These are phyloP conservation scores for Alisma plantagoaquatica DNA, from an alignment of 106 monocot species.

Conservation along the genomic window DNA sequence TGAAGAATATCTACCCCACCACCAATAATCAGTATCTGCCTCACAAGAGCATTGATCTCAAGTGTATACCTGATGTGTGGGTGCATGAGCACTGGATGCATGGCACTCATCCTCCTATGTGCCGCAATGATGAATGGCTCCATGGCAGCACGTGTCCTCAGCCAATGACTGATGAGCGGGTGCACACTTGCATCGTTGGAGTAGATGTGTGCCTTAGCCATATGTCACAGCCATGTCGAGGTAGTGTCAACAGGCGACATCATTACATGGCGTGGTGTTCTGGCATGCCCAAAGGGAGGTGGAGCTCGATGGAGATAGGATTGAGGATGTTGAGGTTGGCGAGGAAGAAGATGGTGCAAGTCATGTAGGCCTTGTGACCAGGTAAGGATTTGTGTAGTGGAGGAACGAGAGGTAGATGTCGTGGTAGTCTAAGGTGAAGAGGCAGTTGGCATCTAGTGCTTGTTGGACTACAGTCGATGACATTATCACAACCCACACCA, in stretches of 20 bases:
- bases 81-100: conserved; percentile 80
- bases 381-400: conserved; percentile 43
- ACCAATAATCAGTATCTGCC: conserved; percentile 75
- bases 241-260: conserved; percentile 70
- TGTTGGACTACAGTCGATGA: conserved; percentile 51
- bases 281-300: conserved; percentile 34
- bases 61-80: conserved; percentile 89
- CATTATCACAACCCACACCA: no score
- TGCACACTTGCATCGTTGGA: conserved; percentile 87
- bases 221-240: conserved; percentile 64
- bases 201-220: conserved; percentile 75
- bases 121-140: conserved; percentile 87
- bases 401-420: conserved; percentile 72
- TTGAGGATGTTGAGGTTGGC: conserved; percentile 38
- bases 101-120: conserved; percentile 63
- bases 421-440: conserved; percentile 73
- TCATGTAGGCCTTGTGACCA: conserved; percentile 61
- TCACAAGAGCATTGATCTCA: conserved; percentile 79
- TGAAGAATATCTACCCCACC: conserved; percentile 81
- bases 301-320: conserved; percentile 75
- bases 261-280: conserved; percentile 27
- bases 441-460: conserved; percentile 63
- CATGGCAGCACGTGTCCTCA: conserved; percentile 65
- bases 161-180: conserved; percentile 80
- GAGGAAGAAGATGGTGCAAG: conserved; percentile 71